These are phyloP conservation scores for Hyaloscypha finlandica DNA, from an alignment of 495 filamentous ascomycete genomes.

Conservation along the genomic window DNA sequence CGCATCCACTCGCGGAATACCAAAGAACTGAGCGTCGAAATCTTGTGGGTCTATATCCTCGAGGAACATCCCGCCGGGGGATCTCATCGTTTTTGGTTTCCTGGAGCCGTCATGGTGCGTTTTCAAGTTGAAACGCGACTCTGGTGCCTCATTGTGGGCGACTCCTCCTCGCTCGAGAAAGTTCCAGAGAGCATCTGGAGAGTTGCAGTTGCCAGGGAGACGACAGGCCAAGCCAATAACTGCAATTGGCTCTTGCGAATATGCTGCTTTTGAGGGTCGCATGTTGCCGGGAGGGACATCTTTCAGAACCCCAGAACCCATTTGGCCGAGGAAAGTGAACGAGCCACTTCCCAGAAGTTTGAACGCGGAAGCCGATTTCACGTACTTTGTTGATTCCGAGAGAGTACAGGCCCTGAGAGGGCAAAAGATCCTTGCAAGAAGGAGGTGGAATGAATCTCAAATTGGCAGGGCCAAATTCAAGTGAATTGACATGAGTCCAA, in stretches of 20 bases:
- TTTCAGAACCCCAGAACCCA: too few species aligned
- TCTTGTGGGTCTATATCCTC: constrained; percentile 44
- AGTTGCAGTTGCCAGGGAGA: constrained; percentile 57
- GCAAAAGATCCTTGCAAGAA: too few species aligned
- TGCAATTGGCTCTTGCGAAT: constrained; percentile 49
- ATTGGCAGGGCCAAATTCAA: too few species aligned
- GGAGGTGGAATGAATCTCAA: too few species aligned
- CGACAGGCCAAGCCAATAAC: constrained; percentile 61
- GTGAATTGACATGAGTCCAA: too few species aligned
- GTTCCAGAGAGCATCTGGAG: constrained; percentile 56
- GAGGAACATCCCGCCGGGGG: constrained; percentile 36
- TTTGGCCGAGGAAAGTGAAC: too few species aligned
- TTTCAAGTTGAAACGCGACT: constrained; percentile 50
- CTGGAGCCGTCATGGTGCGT: constrained; percentile 35
- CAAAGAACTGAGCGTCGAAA: constrained; percentile 58
- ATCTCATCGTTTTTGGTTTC: constrained; percentile 16
- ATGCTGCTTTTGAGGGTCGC: neutral
- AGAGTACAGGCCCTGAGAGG: too few species aligned
- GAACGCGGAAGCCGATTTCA: too few species aligned
- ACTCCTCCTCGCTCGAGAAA: constrained; percentile 38
- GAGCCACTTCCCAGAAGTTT: too few species aligned
- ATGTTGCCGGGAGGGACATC: too few species aligned
- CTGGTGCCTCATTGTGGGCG: constrained; percentile 42
- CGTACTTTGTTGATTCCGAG: too few species aligned
- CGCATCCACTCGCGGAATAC: constrained; percentile 44